Base-by-base conservation (phyloP, 2,329 filamentous ascomycete genomes). In the Fusarium paranaense region DNA sequence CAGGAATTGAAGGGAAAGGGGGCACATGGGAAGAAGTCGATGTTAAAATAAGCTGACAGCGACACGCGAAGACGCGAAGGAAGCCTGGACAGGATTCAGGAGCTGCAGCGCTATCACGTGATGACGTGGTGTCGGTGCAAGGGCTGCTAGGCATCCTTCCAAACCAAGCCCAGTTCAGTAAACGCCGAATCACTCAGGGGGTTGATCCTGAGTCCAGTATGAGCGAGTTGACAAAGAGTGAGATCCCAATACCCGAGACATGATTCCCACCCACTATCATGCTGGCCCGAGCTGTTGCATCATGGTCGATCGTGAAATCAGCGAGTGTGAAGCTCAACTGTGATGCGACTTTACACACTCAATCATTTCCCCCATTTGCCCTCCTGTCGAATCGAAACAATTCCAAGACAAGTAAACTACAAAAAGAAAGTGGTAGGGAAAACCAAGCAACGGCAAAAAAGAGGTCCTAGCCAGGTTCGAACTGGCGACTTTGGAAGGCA, bases 381-480 rank as follows among this genome's bases (percentile, higher is more conserved):
- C 13, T 25, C n/a, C 6, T 22, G 6, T 42, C 6, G 11, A 42
- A 42, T 22, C 8, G 10, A 42, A 42, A 0, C 5, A 42, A 22
- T 3, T 22, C 20, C n/a, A 2, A 42, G 5, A 42, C 40, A 22
- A 22, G 14, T 14, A 11, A 42, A 42, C 1, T 6, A 3, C 11
- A 42, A 42, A 42, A 58, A 27, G 11, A 30, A 13, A 45, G 13
- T 14, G 0, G 3, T 14, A 4, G 4, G 2, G 2, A 16, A 45
- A 14, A 6, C 13, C 0, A 8, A 22, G 40, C 6, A 22, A 5
- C 2, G 25, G 10, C 27, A 59, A 59, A 38, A 59, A 22, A 30
- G 16, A 59, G 56, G 56, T 59, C 56, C 56, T 59, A 38, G 56
- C 56, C 33, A 59, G 56, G 56, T 59, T 38, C 56, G 33, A 59